Evolutionary conservation across 371 early-diverging fungal species (phyloP).

Genomic region (Mucor ambiguus): DNA sequence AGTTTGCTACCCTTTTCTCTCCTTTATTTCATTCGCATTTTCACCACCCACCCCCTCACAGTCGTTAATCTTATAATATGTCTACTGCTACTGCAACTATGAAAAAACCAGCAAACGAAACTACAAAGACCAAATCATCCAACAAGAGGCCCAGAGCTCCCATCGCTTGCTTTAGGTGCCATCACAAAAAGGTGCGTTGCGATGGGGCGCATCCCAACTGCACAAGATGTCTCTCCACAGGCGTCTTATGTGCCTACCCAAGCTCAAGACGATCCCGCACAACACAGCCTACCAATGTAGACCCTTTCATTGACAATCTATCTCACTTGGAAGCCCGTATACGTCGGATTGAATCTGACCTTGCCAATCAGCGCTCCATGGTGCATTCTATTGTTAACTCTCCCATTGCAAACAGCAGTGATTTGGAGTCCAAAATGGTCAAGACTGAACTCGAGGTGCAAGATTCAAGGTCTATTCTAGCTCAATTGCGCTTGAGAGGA

Average conservation of each 20-base stretch:
- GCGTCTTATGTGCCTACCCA: slow-evolving; percentile 47
- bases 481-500: slow-evolving; percentile 46
- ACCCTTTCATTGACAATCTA: slow-evolving; percentile 49
- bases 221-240: slow-evolving; percentile 41
- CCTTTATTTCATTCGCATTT: slow-evolving; percentile 5
- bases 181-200: slow-evolving; percentile 49
- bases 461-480: slow-evolving; percentile 48
- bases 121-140: slow-evolving; percentile 9
- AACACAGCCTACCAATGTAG: slow-evolving; percentile 47
- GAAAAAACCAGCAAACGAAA: background rate
- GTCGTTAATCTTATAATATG: slow-evolving; percentile 4
- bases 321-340: slow-evolving; percentile 46
- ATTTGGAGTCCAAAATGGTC: slow-evolving; percentile 21
- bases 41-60: background rate
- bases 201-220: slow-evolving; percentile 49
- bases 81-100: slow-evolving; percentile 1
- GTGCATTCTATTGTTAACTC: slow-evolving; percentile 28
- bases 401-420: background rate
- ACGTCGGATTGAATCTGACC: slow-evolving; percentile 43
- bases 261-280: slow-evolving; percentile 47
- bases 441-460: slow-evolving; percentile 50
- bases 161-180: slow-evolving; percentile 38
- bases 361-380: slow-evolving; percentile 37
- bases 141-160: slow-evolving; percentile 38
- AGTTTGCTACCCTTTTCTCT: background rate